A percentile compares a stretch with the other conserved stretches of the same genome.
phyloP scores from a whole-genome alignment of 2,329 filamentous ascomycete genomes.

The Aureobasidium sp. region DNA sequence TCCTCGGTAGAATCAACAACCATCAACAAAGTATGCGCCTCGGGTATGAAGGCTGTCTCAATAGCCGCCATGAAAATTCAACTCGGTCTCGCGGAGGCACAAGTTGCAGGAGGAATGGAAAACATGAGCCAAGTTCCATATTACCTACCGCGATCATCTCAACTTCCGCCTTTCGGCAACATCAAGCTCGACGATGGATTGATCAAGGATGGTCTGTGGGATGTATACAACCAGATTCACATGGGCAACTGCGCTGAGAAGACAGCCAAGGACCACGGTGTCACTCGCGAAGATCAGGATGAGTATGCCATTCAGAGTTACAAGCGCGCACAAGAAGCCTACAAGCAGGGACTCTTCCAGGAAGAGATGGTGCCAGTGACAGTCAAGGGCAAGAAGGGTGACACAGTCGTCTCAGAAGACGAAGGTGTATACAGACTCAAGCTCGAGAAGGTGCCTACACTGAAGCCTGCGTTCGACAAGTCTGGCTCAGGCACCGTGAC shows the following conservation, averaged over 20 bases:
- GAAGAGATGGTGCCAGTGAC: slow-evolving; percentile 89
- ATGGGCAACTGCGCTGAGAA: slow-evolving; percentile 97
- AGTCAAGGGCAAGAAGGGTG: slow-evolving; percentile 76
- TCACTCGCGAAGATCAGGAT: slow-evolving; percentile 83
- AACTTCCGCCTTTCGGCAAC: slow-evolving; percentile 78
- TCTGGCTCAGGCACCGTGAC: slow-evolving; percentile 87
- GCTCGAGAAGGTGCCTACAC: slow-evolving; percentile 71
- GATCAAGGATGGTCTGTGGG: slow-evolving; percentile 90
- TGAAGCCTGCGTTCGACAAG: slow-evolving; percentile 86
- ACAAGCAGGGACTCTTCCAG: slow-evolving; percentile 72
- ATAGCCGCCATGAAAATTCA: slow-evolving; percentile 93
- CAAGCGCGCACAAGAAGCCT: slow-evolving; percentile 81
- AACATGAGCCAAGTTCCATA: slow-evolving; percentile 94
- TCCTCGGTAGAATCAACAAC: slow-evolving; percentile 70
- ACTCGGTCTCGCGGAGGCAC: slow-evolving; percentile 78
- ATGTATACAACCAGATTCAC: slow-evolving; percentile 94
- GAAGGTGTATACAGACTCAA: slow-evolving; percentile 87
- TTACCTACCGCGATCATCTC: slow-evolving; percentile 76
- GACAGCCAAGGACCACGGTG: slow-evolving; percentile 77
- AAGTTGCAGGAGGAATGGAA: slow-evolving; percentile 94
- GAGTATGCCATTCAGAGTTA: slow-evolving; percentile 86
- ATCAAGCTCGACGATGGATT: slow-evolving; percentile 84
- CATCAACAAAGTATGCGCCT: slow-evolving; percentile 97
- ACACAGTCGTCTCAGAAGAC: slow-evolving; percentile 69
- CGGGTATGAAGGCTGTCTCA: slow-evolving; percentile 84